Evolutionary conservation across 2,329 filamentous ascomycete species (phyloP), one percentile per base, ranked within the genome.

Genomic region (Xylaria sp.): DNA sequence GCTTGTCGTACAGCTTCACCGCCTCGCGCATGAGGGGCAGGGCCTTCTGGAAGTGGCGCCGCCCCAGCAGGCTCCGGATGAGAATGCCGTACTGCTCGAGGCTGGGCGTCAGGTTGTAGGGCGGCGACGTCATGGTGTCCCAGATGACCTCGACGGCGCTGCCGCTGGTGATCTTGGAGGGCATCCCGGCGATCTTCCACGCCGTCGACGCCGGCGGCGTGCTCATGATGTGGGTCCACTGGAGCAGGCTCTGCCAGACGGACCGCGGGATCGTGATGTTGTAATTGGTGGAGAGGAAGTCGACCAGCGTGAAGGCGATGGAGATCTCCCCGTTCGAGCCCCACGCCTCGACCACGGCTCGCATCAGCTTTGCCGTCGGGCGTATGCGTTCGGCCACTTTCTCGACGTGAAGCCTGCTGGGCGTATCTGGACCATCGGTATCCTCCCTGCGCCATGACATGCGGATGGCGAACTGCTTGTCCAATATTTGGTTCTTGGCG

Each of bases 341-440:
- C 58, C 87, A 89, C 1, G 78, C 76, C 65, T 91, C 85, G 5
- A 87, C 86, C n/a, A 92, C 73, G 7, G 86, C 81, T 50, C 82
- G 76, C 19, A 93, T 76, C 0, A 92, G 75, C 2, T 75, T 73
- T 7, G 69, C 58, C 0, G 81, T 84, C 2, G 90, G 90, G 46
- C 76, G 63, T 43, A 76, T 64, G 8, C 20, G 19, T 51, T 22
- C 20, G 9, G 39, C 21, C 6, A 26, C 39, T n/a, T 22, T 22
- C 16, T 19, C 43, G 19, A 52, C 50, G 2, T 37, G 42, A 1
- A 20, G 21, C 3, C 24, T 29, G 4, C 55, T 40, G 4, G 16
- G 13, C 4, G 20, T 8, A 6, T 22, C 16, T 1, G 19, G 19
- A 24, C 26, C 29, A 18, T 43, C 21, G 2, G n/a, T 17, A 1